Evolutionary conservation across 1,284 basidiomycete species (phyloP).

Genomic region (Ceratorhiza oryzae-sativae): DNA sequence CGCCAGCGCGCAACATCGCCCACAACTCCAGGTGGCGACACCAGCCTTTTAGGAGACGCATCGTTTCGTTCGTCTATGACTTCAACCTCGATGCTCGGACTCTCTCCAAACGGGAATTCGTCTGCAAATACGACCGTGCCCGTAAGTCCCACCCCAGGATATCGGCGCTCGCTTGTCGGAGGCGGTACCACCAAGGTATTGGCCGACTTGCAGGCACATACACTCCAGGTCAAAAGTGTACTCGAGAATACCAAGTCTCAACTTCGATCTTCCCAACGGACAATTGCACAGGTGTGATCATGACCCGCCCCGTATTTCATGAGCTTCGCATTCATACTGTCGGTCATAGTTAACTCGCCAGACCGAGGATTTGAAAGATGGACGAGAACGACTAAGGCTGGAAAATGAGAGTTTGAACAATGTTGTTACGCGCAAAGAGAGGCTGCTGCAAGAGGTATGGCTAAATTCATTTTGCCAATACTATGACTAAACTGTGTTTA

Average conservation of each 20-base stretch:
- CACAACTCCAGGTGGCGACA: constrained; percentile 47
- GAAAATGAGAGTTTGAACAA: constrained; percentile 88
- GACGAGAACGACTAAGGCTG: constrained; percentile 74
- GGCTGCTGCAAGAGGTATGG: constrained; percentile 77
- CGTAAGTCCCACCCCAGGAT: constrained; percentile 63
- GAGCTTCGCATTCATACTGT: neutral
- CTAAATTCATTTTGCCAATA: constrained; percentile 16
- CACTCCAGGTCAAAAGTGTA: constrained; percentile 77
- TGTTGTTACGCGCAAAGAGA: constrained; percentile 84
- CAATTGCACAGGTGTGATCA: constrained; percentile 65
- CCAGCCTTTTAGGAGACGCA: constrained; percentile 37
- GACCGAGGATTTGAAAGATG: constrained; percentile 85
- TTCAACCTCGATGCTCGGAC: constrained; percentile 45
- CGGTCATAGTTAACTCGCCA: constrained; percentile 65
- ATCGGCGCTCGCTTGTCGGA: constrained; percentile 55
- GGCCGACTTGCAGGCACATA: constrained; percentile 81
- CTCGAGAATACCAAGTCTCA: constrained; percentile 84
- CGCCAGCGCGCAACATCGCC: constrained; percentile 47
- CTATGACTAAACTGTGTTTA: constrained; percentile 47
- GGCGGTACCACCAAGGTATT: constrained; percentile 75
- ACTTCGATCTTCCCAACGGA: constrained; percentile 71
- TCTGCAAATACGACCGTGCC: constrained; percentile 56
- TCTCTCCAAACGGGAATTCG: constrained; percentile 47
- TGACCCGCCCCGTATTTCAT: neutral
- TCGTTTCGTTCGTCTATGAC: constrained; percentile 46